These are phyloP conservation scores for Nepenthes alata DNA, from an alignment of 179 eudicot species.

Conservation along the genomic window DNA sequence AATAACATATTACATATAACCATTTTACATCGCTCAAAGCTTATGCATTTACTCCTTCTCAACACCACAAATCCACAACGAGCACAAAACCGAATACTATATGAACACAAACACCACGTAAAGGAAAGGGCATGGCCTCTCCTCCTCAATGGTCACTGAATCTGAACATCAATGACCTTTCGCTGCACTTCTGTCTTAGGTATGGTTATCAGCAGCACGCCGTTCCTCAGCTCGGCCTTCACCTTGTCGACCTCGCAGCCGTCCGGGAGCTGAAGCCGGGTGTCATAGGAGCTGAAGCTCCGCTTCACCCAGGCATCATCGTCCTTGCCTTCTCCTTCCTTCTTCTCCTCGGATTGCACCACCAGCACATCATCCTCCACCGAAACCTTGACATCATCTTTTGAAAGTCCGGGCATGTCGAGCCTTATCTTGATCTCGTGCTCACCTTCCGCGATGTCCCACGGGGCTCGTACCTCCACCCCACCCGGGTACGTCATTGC, in stretches of 20 bases:
- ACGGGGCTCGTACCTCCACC: constrained; percentile 41
- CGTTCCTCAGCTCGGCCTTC: constrained; percentile 64
- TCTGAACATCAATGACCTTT: constrained; percentile 58
- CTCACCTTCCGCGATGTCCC: constrained; percentile 59
- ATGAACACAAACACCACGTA: too few relatives aligned
- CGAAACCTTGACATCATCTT: constrained; percentile 58
- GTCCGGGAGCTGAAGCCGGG: constrained; percentile 48
- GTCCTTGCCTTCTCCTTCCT: constrained; percentile 18
- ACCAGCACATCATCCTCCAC: constrained; percentile 50
- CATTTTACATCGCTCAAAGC: too few relatives aligned
- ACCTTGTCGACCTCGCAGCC: constrained; percentile 45
- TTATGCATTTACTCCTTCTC: too few relatives aligned
- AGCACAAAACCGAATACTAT: too few relatives aligned
- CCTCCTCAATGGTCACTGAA: constrained; percentile 15
- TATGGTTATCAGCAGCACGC: constrained; percentile 47
- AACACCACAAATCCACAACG: too few relatives aligned
- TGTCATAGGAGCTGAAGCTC: constrained; percentile 38
- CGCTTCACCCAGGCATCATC: constrained; percentile 24
- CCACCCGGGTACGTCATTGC: constrained; percentile 40
- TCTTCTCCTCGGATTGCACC: constrained; percentile 47
- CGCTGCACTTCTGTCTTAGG: constrained; percentile 49
- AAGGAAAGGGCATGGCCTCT: too few relatives aligned
- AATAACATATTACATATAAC: too few relatives aligned
- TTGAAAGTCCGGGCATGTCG: constrained; percentile 65
- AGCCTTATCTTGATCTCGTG: constrained; percentile 61